Conservation (phyloP, 305 asterid species). For the Rubia peregrina region DNA sequence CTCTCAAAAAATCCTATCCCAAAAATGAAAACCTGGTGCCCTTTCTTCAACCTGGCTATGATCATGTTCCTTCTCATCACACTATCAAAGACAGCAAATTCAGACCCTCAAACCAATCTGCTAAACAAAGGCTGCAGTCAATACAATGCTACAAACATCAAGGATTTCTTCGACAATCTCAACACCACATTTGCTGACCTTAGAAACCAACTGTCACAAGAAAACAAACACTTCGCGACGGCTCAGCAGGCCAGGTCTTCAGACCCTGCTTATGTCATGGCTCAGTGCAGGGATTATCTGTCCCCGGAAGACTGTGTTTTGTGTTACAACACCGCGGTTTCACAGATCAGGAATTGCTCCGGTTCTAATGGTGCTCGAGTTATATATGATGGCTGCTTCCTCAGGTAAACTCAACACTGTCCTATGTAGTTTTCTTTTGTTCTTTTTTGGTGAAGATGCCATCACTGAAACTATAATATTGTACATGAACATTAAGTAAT, state of each 20-base stretch:
- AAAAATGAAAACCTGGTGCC: neutral
- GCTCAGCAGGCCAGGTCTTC: constrained; percentile 47
- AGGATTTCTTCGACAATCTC: constrained; percentile 42
- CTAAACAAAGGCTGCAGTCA: constrained; percentile 64
- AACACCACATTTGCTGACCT: constrained; percentile 57
- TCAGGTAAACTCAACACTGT: constrained; percentile 44
- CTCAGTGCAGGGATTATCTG: constrained; percentile 69
- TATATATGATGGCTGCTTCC: constrained; percentile 40
- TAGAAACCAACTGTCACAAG: constrained; percentile 37
- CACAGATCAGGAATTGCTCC: constrained; percentile 36
- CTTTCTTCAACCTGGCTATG: neutral
- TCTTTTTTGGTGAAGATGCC: neutral
- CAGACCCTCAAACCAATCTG: constrained; percentile 17
- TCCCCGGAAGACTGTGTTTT: constrained; percentile 54
- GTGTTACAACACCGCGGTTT: constrained; percentile 63
- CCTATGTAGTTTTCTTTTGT: no score
- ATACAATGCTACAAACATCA: constrained; percentile 39
- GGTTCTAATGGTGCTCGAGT: constrained; percentile 37
- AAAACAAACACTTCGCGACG: constrained; percentile 44
- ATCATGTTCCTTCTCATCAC: neutral
- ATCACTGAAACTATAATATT: neutral
- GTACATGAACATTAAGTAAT: neutral
- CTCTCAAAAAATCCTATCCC: neutral
- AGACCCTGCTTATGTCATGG: constrained; percentile 66
- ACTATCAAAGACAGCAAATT: neutral